Conservation (phyloP, 306 rosid species). For the Trichosanthes cucumerina region DNA sequence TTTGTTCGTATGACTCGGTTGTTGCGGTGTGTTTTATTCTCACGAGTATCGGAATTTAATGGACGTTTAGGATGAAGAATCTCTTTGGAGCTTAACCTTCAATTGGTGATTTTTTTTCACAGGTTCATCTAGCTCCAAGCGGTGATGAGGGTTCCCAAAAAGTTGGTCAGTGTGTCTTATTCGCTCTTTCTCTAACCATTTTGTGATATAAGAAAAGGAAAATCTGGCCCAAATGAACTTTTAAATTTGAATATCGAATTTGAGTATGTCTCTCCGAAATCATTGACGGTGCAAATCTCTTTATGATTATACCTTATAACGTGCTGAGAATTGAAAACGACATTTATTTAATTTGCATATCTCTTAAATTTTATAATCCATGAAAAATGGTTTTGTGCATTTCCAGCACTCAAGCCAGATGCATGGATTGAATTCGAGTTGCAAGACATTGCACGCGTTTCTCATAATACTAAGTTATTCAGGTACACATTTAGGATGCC, state of each 20-base stretch:
- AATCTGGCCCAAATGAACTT: not conserved
- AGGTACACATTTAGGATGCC: slow-evolving; percentile 31
- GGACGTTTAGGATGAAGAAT: not conserved
- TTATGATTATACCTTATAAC: not conserved
- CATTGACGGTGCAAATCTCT: not conserved
- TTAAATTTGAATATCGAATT: not conserved
- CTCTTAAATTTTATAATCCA: not conserved
- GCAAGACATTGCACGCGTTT: slow-evolving; percentile 86
- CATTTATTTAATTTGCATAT: not conserved
- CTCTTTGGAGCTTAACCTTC: not conserved
- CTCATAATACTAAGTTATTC: slow-evolving; percentile 71
- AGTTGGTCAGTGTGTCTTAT: slow-evolving; percentile 33
- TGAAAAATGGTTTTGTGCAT: not conserved
- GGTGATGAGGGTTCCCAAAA: slow-evolving; percentile 31
- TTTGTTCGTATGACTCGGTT: not conserved
- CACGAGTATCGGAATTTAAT: not conserved
- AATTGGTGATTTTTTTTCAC: slow-evolving; percentile 10
- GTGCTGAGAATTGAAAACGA: not conserved
- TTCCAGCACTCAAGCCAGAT: slow-evolving; percentile 62
- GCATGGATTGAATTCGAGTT: slow-evolving; percentile 77
- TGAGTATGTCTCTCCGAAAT: not conserved
- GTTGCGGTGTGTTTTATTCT: not conserved
- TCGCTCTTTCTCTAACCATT: not conserved
- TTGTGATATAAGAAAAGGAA: not conserved
- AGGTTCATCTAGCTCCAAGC: slow-evolving; percentile 43